A percentile compares a stretch with the other conserved stretches of the same genome.
These are phyloP conservation scores for Pyrrhoderma lamaoense DNA, from an alignment of 1,284 basidiomycete species.

Conservation along the genomic window DNA sequence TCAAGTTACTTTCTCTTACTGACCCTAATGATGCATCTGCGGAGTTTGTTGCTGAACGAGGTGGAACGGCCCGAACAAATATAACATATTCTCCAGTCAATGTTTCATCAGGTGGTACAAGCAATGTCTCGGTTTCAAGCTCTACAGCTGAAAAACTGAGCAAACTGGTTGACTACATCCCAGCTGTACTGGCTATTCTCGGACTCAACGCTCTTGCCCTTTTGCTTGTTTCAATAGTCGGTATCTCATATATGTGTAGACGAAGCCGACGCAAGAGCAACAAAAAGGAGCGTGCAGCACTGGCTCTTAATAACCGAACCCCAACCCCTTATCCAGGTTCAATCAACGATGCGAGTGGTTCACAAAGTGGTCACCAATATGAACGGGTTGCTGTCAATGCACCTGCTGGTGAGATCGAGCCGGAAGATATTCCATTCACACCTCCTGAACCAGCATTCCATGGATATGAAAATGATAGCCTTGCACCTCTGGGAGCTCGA, in stretches of 20 bases:
- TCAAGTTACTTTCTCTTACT: conserved; percentile 62
- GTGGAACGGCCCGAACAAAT: conserved; percentile 51
- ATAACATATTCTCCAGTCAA: conserved; percentile 56
- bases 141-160: conserved; percentile 50
- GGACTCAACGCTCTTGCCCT: conserved; percentile 65
- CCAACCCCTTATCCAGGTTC: conserved; percentile 14
- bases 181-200: conserved; percentile 62
- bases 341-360: background rate
- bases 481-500: conserved; percentile 15
- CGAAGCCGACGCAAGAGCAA: conserved; percentile 29
- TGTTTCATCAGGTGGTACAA: conserved; percentile 23
- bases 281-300: conserved; percentile 10
- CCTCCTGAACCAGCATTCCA: conserved; percentile 18
- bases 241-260: conserved; percentile 41
- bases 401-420: conserved; percentile 9
- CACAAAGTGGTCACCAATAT: conserved; percentile 8
- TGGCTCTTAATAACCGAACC: conserved; percentile 3
- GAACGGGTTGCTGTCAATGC: conserved; percentile 6
- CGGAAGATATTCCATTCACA: conserved; percentile 16
- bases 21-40: conserved; percentile 60
- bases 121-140: conserved; percentile 42
- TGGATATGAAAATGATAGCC: conserved; percentile 11
- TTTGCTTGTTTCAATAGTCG: conserved; percentile 45
- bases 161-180: conserved; percentile 54
- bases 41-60: conserved; percentile 61